Conservation (phyloP, 2,329 filamentous ascomycete genomes). For the Tolypocladium ovalisporum region DNA sequence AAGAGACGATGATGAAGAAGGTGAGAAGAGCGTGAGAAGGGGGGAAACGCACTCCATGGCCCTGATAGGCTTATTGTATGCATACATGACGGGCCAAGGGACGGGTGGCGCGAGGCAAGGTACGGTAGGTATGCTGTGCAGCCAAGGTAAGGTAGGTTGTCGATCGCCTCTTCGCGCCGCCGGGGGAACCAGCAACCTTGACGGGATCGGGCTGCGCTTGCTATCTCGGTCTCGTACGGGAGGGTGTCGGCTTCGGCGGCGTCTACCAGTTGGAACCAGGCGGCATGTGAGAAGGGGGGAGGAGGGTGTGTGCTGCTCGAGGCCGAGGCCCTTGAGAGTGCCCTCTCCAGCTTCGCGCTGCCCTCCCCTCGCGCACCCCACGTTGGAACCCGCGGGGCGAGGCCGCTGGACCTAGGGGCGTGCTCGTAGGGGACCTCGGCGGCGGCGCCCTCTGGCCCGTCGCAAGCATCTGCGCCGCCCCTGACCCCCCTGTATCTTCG, state of each 20-base stretch:
- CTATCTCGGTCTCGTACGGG: neutral
- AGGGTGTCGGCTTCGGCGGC: neutral
- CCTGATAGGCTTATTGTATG: constrained; percentile 25
- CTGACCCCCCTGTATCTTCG: neutral
- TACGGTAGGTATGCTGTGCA: neutral
- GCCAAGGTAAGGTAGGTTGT: neutral
- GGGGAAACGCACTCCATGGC: constrained; percentile 23
- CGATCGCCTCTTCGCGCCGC: neutral
- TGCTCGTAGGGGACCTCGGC: neutral
- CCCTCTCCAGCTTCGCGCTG: neutral
- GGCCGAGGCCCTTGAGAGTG: neutral
- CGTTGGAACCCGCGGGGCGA: neutral
- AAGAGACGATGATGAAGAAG: constrained; percentile 2
- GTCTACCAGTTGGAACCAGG: neutral
- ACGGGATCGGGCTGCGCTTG: neutral
- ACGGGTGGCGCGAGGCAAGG: neutral
- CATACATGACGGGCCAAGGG: constrained; percentile 17
- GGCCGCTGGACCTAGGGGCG: neutral
- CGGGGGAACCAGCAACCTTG: neutral
- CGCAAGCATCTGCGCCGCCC: neutral
- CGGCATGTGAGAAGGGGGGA: neutral
- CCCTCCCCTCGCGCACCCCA: neutral
- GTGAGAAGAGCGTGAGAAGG: neutral
- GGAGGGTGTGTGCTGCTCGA: neutral
- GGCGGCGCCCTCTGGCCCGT: neutral